Evolutionary conservation across 2,329 filamentous ascomycete species (phyloP).

Genomic region (Aspergillus sclerotialis): DNA sequence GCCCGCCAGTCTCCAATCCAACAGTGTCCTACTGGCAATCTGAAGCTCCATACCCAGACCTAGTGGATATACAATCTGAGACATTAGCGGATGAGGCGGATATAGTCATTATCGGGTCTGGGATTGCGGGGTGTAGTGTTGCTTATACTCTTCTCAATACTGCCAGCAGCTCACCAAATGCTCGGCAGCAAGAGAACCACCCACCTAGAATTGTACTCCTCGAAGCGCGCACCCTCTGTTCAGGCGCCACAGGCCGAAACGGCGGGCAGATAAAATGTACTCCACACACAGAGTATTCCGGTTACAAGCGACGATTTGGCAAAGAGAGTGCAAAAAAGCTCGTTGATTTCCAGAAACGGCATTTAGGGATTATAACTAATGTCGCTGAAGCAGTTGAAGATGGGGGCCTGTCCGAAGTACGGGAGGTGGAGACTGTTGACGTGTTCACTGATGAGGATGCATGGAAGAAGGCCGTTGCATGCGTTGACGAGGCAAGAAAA

Average conservation of each 20-base stretch:
- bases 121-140: conserved; percentile 16
- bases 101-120: conserved; percentile 16
- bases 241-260: conserved; percentile 22
- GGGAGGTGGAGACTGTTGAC: conserved; percentile 7
- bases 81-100: conserved; percentile 14
- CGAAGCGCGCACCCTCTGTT: conserved; percentile 18
- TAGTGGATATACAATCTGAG: conserved; percentile 13
- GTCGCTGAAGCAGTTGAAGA: conserved; percentile 4
- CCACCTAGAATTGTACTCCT: conserved; percentile 14
- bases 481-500: too few relatives aligned
- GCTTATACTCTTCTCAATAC: conserved; percentile 16
- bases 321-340: conserved; percentile 3
- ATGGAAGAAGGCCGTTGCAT: too few relatives aligned
- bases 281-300: conserved; percentile 3
- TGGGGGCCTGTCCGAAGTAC: conserved; percentile 2
- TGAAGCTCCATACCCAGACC: conserved; percentile 11
- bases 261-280: conserved; percentile 18
- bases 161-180: conserved; percentile 3
- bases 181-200: conserved; percentile 1
- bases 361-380: conserved; percentile 6
- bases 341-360: conserved; percentile 3
- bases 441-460: too few relatives aligned
- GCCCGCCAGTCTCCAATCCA: conserved; percentile 6
- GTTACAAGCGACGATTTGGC: conserved; percentile 5
- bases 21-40: conserved; percentile 11